Percentiles rank a stretch among this genome's conserved stretches.
These are phyloP conservation scores for Capronia coronata DNA, from an alignment of 2,329 filamentous ascomycete genomes.

Conservation along the genomic window DNA sequence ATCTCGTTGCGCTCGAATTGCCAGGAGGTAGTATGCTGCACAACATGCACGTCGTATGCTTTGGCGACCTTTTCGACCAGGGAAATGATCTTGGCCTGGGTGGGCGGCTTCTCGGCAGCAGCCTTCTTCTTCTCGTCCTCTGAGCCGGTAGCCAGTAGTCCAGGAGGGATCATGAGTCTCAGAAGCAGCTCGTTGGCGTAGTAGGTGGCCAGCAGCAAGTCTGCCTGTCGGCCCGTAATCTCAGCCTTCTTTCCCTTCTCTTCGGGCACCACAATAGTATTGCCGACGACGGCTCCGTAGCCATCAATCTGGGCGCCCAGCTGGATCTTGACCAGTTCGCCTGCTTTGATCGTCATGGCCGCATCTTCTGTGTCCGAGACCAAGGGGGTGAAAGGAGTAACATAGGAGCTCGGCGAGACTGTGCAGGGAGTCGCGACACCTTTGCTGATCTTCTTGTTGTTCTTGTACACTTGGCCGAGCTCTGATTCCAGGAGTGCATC, in stretches of 20 bases:
- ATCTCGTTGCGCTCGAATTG: slow-evolving; percentile 95
- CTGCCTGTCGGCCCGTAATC: slow-evolving; percentile 70
- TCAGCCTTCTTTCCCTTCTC: slow-evolving; percentile 56
- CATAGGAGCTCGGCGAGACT: slow-evolving; percentile 84
- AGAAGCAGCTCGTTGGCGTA: slow-evolving; percentile 94
- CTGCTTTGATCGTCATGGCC: slow-evolving; percentile 67
- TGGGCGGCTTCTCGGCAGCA: slow-evolving; percentile 70
- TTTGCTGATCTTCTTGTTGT: slow-evolving; percentile 85
- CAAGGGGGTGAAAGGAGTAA: slow-evolving; percentile 94
- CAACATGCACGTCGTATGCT: slow-evolving; percentile 81
- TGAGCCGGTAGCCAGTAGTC: slow-evolving; percentile 70
- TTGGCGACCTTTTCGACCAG: slow-evolving; percentile 88
- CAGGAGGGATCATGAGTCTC: slow-evolving; percentile 85
- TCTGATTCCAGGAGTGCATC: slow-evolving; percentile 94
- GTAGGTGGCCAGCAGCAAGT: slow-evolving; percentile 83
- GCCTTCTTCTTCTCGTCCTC: slow-evolving; percentile 97
- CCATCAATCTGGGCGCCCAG: slow-evolving; percentile 98
- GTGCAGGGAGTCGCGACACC: slow-evolving; percentile 62
- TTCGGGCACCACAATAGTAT: slow-evolving; percentile 70
- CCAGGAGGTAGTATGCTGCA: slow-evolving; percentile 98
- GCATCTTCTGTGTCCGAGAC: slow-evolving; percentile 82
- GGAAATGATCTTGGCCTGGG: slow-evolving; percentile 77
- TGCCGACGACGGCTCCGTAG: slow-evolving; percentile 91
- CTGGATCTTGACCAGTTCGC: slow-evolving; percentile 93
- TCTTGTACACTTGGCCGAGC: slow-evolving; percentile 91